A percentile compares a stretch with the other conserved stretches of the same genome.
Evolutionary conservation across 371 early-diverging fungal genomes (phyloP).

Genomic region (Mucor irregularis): DNA sequence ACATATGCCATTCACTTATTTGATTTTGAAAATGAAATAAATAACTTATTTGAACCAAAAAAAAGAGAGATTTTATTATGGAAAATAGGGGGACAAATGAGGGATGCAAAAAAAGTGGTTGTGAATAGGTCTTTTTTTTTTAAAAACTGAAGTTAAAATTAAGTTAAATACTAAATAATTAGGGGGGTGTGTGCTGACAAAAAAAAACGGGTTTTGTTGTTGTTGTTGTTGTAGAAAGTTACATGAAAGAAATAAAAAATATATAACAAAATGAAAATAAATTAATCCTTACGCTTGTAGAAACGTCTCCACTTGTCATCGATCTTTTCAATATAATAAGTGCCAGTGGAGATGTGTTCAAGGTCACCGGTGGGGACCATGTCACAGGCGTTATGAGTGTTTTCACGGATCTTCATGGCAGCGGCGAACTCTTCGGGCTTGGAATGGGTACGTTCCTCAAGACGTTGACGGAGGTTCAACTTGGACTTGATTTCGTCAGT

Average conservation of each 20-base stretch:
- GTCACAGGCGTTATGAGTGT: constrained; percentile 78
- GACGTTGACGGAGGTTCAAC: constrained; percentile 70
- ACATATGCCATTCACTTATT: no score
- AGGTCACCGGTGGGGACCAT: constrained; percentile 75
- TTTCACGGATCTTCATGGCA: constrained; percentile 87
- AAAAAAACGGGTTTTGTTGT: background rate
- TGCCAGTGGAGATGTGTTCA: constrained; percentile 61
- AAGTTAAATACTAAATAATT: no score
- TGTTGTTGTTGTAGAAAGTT: background rate
- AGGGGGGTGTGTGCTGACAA: no score
- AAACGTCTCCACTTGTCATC: constrained; percentile 93
- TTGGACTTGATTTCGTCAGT: constrained; percentile 62
- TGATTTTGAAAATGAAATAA: no score
- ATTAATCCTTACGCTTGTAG: constrained; percentile 69
- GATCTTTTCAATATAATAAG: constrained; percentile 84
- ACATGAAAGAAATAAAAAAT: background rate
- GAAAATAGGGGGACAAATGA: no score
- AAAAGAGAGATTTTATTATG: no score
- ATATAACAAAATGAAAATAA: background rate
- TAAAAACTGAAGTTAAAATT: no score
- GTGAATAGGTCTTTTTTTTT: no score
- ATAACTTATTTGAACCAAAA: no score
- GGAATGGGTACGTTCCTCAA: constrained; percentile 73
- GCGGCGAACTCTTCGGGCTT: constrained; percentile 79
- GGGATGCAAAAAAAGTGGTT: no score